Evolutionary conservation across 1,284 basidiomycete genomes (phyloP), one percentile per base, ranked within the genome.

Genomic region (Flammula alnicola): DNA sequence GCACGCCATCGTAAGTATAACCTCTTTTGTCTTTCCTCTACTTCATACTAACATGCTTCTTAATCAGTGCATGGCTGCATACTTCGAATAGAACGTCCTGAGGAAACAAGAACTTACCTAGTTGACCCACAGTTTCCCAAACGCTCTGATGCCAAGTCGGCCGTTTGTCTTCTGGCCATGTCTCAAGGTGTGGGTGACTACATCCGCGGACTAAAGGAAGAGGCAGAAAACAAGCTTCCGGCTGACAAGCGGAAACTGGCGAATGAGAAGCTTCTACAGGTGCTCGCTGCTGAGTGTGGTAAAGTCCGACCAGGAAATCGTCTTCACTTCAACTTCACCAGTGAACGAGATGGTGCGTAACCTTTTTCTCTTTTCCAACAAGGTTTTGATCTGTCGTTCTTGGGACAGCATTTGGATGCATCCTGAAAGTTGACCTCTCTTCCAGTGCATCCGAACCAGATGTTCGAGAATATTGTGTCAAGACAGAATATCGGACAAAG

Each of bases 131-230:
- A 70, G 7, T 87, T 86, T 54, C 55, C 70, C 2, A 84, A 80
- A 56, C 77, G 80, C 2, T 66, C 69, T 0, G 85, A 87, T 45
- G 85, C 85, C 11, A 86, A 83, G 63, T 70, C 74, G 0, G 86
- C 85, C 0, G 86, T 79, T 2, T 81, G 77, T 54, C 63, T 88
- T 17, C 68, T 78, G 14, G 85, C 84, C 0, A 78, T 88, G 61
- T 80, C 81, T 2, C 74, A 80, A 53, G 80, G 80, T 4, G 68
- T 82, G 4, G 80, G 78, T 3, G 63, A 73, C n/a, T 81, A 81
- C 56, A 77, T 85, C 39, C 78, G 77, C 12, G 58, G 64, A 3
- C 60, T 83, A 43, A 63, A 65, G 12, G 65, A 66, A 8, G 69
- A 67, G 19, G 57, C 75, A 8, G 77, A 82, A 31, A 63, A 66